phyloP scores from a whole-genome alignment of 75 land plant species.

The Ceratopteris richardii region DNA sequence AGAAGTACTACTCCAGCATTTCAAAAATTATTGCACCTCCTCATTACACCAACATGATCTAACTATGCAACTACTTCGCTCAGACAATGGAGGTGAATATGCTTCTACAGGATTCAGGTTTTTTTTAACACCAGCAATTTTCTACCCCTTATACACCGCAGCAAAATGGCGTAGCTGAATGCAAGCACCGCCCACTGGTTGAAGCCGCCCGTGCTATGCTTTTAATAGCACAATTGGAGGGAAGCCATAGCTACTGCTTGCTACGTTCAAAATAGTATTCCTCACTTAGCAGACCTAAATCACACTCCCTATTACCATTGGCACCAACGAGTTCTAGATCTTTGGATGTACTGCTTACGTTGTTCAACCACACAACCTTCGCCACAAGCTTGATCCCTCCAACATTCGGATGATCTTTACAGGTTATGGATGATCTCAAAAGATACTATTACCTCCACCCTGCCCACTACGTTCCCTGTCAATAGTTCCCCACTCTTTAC shows the following conservation, averaged over 20 bases:
- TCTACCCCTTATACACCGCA: slow-evolving; percentile 8
- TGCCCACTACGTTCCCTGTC: no score
- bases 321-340: background rate
- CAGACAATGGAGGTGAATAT: background rate
- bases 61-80: background rate
- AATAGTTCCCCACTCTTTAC: no score
- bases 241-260: background rate
- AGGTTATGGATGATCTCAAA: background rate
- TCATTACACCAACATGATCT: background rate
- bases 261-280: no score
- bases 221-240: background rate
- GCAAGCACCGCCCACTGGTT: background rate
- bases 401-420: background rate
- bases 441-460: no score
- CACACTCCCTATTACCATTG: no score
- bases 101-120: background rate
- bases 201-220: background rate
- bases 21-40: background rate
- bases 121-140: slow-evolving; percentile 6
- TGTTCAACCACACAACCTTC: background rate
- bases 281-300: no score
- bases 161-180: slow-evolving; percentile 5
- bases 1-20: background rate
- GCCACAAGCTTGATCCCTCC: background rate
- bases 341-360: background rate